Base-by-base conservation (phyloP, 768 basidiomycete genomes). In the Tylopilus felleus region DNA sequence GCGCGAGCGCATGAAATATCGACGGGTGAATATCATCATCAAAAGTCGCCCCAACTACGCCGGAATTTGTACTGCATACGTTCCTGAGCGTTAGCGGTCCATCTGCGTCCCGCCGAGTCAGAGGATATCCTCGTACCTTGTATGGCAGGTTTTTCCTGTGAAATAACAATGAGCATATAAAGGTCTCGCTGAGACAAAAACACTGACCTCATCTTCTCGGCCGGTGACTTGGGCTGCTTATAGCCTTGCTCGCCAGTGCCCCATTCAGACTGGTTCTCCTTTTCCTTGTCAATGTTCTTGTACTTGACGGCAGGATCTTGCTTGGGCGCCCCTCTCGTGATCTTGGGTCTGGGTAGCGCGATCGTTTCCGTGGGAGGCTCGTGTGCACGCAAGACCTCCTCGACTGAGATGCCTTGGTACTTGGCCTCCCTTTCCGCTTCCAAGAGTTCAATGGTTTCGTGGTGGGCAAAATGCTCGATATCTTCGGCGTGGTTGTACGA, bases 401-500 rank as follows among this genome's bases (percentile, higher is more conserved):
- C 82, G 47, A 91, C 81, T 8, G 82, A 71, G 47, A 96, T 81
- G 23, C 95, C 93, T 66, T 93, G 89, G 71, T 76, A 97, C 65
- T 78, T 77, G 12, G 93, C 89, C 71, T 94, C 93, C 23, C 85
- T 82, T 63, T 88, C 85, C 22, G 86, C 88, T 72, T 98, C 96
- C 59, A 84, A 72, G 9, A 68, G 80, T 66, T 98, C 96, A 55
- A 98, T 98, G 5, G 72, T 63, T 60, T 89, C 90, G 68, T 98
- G 96, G 49, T 91, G 84, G 25, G 84, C 78, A 65, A 98, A 98
- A 66, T 99, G 96, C 62, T 95, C 94, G 43, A 88, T 52, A 69
- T 93, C 93, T 71, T 98, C 97, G 1, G 93, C 88, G 69, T 99
- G 97, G 55, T 67, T 88, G 73, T 98, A 99, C 0, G 94, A 80